phyloP scores from a whole-genome alignment of 306 rosid genomes.

The Carpinus fangiana region DNA sequence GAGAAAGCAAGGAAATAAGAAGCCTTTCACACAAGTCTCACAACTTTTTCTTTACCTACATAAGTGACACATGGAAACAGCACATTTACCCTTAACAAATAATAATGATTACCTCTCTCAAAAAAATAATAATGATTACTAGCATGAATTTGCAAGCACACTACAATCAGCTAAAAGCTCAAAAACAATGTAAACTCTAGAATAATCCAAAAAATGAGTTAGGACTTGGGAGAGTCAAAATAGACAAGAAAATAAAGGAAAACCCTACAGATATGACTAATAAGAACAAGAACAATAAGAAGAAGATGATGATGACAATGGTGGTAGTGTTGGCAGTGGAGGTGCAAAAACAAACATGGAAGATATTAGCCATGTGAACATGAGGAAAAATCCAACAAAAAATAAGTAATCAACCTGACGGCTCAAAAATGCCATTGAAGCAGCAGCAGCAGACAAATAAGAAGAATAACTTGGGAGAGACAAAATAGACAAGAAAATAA shows the following conservation, averaged over 20 bases:
- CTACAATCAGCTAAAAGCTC: not conserved
- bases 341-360: constrained; percentile 1
- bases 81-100: not conserved
- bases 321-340: not conserved
- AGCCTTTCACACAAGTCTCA: not conserved
- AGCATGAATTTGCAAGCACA: not conserved
- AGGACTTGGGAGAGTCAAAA: not conserved
- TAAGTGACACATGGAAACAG: not conserved
- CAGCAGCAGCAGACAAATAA: no score
- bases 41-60: not conserved
- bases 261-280: not conserved
- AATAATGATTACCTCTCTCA: not conserved
- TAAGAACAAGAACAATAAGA: not conserved
- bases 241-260: not conserved
- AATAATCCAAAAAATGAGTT: not conserved
- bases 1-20: not conserved
- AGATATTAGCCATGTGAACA: not conserved
- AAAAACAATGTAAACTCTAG: not conserved
- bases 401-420: not conserved
- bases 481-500: no score
- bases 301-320: not conserved
- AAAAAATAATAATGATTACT: not conserved
- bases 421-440: not conserved
- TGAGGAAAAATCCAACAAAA: not conserved
- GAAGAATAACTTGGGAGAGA: no score